phyloP scores from a whole-genome alignment of 345 rosid genomes.

The Toxicodendron radicans region DNA sequence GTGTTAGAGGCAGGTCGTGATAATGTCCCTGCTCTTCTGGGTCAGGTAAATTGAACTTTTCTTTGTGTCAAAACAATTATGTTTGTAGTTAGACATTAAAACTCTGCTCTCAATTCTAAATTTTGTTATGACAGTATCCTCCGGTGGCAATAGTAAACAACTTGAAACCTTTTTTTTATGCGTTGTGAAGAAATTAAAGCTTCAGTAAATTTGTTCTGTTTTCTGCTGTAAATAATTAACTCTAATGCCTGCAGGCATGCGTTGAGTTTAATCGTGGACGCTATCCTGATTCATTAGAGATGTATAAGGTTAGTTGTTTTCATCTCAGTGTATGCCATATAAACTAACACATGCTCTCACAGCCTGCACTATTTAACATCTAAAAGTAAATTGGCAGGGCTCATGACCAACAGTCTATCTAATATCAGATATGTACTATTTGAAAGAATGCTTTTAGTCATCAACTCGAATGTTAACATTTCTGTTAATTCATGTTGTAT shows the following conservation, averaged over 20 bases:
- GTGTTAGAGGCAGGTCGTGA: constrained; percentile 74
- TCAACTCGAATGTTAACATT: background rate
- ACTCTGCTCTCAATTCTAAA: background rate
- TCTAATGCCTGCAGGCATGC: constrained; percentile 69
- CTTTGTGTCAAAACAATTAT: constrained; percentile 1
- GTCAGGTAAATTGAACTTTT: constrained; percentile 63
- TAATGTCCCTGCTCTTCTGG: constrained; percentile 92
- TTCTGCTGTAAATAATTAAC: constrained; percentile 15
- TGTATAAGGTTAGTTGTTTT: constrained; percentile 72
- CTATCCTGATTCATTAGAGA: constrained; percentile 76
- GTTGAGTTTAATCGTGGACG: constrained; percentile 82
- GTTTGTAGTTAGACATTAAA: constrained; percentile 13
- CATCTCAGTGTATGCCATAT: constrained; percentile 5
- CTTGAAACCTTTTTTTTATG: background rate
- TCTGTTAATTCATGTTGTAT: constrained; percentile 6
- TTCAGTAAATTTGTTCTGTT: background rate
- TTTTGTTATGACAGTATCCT: background rate
- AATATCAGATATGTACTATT: constrained; percentile 1
- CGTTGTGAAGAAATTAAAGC: background rate
- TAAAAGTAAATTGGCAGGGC: background rate
- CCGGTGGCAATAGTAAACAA: background rate
- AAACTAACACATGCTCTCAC: background rate
- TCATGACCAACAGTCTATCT: constrained; percentile 6
- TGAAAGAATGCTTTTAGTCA: background rate
- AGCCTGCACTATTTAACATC: constrained; percentile 1